phyloP scores from a whole-genome alignment of 140 eudicot species.

The Senecio squalidus region DNA sequence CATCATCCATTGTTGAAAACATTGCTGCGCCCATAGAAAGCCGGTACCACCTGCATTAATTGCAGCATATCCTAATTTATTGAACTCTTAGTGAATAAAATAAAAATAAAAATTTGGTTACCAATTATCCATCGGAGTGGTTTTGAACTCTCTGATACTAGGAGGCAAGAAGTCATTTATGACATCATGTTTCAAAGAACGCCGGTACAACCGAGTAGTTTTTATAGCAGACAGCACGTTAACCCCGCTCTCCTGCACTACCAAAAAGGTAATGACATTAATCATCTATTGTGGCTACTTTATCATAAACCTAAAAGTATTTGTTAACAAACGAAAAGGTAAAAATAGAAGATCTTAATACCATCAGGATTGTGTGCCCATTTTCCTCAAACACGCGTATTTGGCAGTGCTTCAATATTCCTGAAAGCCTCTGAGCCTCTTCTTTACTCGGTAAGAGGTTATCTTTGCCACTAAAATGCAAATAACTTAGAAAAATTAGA shows the following conservation, averaged over 20 bases:
- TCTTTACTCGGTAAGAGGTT: conserved; percentile 58
- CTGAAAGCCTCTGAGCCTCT: conserved; percentile 73
- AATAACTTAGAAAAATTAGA: conserved; percentile 1
- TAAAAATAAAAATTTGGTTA: conserved; percentile 6
- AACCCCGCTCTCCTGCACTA: conserved; percentile 81
- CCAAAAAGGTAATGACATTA: conserved; percentile 1
- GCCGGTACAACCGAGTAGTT: conserved; percentile 59
- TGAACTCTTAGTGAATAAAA: too few species aligned
- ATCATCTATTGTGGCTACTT: background rate
- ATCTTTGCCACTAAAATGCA: conserved; percentile 73
- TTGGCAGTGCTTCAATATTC: conserved; percentile 45
- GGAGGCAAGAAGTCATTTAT: conserved; percentile 62
- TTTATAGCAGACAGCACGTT: conserved; percentile 65
- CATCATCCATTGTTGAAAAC: conserved; percentile 76
- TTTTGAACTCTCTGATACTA: conserved; percentile 62
- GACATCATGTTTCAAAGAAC: conserved; percentile 48
- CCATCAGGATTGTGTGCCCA: conserved; percentile 81
- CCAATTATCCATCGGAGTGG: conserved; percentile 33
- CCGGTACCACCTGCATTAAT: conserved; percentile 43
- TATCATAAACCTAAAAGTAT: too few species aligned
- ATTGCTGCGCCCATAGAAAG: conserved; percentile 53
- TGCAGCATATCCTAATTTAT: background rate
- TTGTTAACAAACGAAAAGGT: conserved; percentile 15
- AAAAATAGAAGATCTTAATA: conserved; percentile 11
- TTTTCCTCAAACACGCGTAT: conserved; percentile 55